These are phyloP conservation scores for Kalmanozyma brasiliensis DNA, from an alignment of 1,284 basidiomycete species.

Conservation along the genomic window DNA sequence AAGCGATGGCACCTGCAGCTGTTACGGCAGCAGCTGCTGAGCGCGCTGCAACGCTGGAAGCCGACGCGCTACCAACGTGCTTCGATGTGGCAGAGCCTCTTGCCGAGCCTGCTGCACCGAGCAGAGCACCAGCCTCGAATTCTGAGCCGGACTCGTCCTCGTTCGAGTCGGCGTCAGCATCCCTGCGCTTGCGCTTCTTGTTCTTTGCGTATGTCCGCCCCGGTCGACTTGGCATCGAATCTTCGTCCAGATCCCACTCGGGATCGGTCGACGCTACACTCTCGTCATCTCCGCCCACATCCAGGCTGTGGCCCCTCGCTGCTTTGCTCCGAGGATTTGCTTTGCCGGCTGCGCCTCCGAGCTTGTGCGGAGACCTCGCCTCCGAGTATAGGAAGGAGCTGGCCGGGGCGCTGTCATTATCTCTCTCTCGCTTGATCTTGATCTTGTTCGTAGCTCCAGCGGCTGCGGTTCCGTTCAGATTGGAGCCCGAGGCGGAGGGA, in stretches of 20 bases:
- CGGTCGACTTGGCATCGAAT: constrained; percentile 53
- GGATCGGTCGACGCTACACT: constrained; percentile 47
- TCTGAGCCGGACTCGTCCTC: constrained; percentile 51
- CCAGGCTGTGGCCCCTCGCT: constrained; percentile 27
- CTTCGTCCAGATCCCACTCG: constrained; percentile 56
- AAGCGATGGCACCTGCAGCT: constrained; percentile 6
- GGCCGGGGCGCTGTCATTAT: constrained; percentile 35
- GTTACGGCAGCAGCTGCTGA: constrained; percentile 10
- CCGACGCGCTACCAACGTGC: constrained; percentile 18
- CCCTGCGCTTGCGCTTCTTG: constrained; percentile 49
- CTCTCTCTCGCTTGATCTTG: constrained; percentile 49
- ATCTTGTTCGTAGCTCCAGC: constrained; percentile 34
- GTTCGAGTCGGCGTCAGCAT: constrained; percentile 36
- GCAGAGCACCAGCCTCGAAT: constrained; percentile 41
- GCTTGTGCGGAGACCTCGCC: constrained; percentile 20
- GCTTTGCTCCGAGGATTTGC: constrained; percentile 36
- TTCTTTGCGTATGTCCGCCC: constrained; percentile 51
- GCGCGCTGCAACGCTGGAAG: constrained; percentile 14
- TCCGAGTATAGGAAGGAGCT: constrained; percentile 35
- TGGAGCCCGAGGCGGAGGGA: constrained; percentile 16
- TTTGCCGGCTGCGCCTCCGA: constrained; percentile 19
- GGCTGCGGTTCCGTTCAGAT: constrained; percentile 21
- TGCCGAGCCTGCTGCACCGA: constrained; percentile 20
- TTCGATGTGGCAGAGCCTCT: constrained; percentile 22
- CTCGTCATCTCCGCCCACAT: constrained; percentile 40